Base-by-base conservation (phyloP, 495 filamentous ascomycete genomes). In the Trichodelitschia bisporula region DNA sequence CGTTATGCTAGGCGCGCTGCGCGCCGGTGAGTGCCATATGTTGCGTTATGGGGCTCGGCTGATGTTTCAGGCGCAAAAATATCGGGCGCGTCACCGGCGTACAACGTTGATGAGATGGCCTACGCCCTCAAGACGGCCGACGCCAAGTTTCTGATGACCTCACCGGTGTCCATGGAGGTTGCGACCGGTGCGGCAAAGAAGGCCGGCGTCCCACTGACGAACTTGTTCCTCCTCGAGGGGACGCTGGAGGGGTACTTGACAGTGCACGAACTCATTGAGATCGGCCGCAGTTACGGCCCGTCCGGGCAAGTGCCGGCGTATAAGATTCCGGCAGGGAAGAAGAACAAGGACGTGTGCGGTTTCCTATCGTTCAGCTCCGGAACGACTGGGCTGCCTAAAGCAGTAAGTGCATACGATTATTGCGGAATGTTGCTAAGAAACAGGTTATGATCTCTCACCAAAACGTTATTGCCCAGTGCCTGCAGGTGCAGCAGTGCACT, bases 391-490 rank as follows among this genome's bases (percentile, higher is more conserved):
- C 34, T 62, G 5, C 56, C 59, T 2, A 62, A 61, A 38, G 57
- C 60, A 20, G 57, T 60, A 26, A 41, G 51, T 41, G 14, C 16
- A 6, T 13, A 25, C 34, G 13, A 20, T 12, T 4, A 20, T 9
- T 20, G 18, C n/a, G 6, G 21, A 24, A 8, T 24, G 21, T 8
- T 24, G 21, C 8, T 12, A 24, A 8, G 19, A 15, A 3, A 19
- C 28, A 46, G 36, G 61, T 69, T 18, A 69, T 71, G 66, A 67
- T 69, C 17, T 45, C 63, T 11, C 64, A 71, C 37, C 57, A 61
- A 24, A 71, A 72, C 38, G 57, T 70, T 10, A 71, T 72, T 14
- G 64, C 64, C 1, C 66, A 71, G 43, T 63, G 54, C 31, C 48
- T 71, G 23, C 68, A 71, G 40, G 42, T 71, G 26, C 37, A 54